Conservation (phyloP, 495 filamentous ascomycete species). For the Platismatia glauca region DNA sequence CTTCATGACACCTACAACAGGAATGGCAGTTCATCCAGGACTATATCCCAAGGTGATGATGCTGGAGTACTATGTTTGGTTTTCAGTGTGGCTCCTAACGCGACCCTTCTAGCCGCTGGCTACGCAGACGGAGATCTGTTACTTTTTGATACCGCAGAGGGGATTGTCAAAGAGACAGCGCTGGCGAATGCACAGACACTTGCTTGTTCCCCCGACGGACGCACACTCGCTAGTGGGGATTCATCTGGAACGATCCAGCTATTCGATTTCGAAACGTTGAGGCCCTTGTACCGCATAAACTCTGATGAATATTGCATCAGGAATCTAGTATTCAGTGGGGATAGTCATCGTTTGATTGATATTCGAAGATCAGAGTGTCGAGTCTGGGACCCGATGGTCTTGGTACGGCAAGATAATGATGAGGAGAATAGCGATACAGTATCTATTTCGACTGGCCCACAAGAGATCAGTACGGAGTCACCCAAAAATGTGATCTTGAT, state of each 20-base stretch:
- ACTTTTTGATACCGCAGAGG: conserved; percentile 6
- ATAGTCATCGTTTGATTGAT: conserved; percentile 27
- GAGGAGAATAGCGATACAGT: conserved; percentile 23
- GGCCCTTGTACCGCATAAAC: conserved; percentile 28
- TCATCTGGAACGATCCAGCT: conserved; percentile 27
- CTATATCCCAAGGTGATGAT: background rate
- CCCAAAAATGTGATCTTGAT: conserved; percentile 7
- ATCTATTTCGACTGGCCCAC: conserved; percentile 15
- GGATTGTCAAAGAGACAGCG: conserved; percentile 12
- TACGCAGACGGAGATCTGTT: conserved; percentile 27
- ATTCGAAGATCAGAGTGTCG: conserved; percentile 30
- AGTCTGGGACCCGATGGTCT: conserved; percentile 28
- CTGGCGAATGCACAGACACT: conserved; percentile 22
- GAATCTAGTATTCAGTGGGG: conserved; percentile 26
- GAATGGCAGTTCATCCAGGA: no score
- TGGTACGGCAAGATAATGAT: conserved; percentile 20
- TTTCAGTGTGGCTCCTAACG: conserved; percentile 27
- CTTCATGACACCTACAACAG: conserved; percentile 23
- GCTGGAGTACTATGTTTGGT: conserved; percentile 25
- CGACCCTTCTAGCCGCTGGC: conserved; percentile 24
- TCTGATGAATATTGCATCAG: conserved; percentile 24
- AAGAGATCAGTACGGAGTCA: conserved; percentile 12
- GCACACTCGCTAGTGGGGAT: conserved; percentile 25
- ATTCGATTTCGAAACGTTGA: conserved; percentile 32
- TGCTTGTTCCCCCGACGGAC: conserved; percentile 28